Evolutionary conservation across 78 protist genomes (phyloP), one percentile per base, ranked within the genome.

Genomic region (Emiliania huxleyi): DNA sequence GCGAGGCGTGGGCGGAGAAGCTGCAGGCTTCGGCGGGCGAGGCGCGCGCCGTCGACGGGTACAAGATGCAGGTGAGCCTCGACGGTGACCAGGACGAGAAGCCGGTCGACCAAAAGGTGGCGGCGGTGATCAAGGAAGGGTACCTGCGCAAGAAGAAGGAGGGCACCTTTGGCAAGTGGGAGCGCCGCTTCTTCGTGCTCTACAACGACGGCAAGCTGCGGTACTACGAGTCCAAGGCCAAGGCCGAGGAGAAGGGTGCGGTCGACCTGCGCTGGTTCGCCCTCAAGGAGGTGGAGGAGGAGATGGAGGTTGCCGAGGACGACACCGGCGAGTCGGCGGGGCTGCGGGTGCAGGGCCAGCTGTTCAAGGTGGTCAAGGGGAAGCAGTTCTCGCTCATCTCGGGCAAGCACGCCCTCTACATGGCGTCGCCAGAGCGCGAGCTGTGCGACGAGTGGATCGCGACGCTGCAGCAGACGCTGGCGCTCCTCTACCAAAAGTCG

Each of bases 401-500:
- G 5, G 79, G 79, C 2, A 25, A 69, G 79, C 35, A 69, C 35
- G 79, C 40, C 19, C n/a, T 69, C 79, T 69, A 15, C 79, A 4
- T 69, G 40, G 79, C 79, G 40, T 69, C 79, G 40, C 79, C 79
- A 2, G 79, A 69, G 79, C 79, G 79, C 42, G 79, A 25, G 40
- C 38, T 69, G 3, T 25, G 40, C 79, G 79, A 69, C 40, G 79
- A 69, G 42, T 69, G 79, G 79, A 69, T 69, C 40, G 15, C 35
- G 79, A 69, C 79, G 35, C 79, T 69, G 79, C 79, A 69, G 79
- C 22, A 35, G 79, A 69, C 79, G 35, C 79, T 69, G 11, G 35
- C 79, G 21, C 22, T 69, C 79, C 79, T 69, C 40, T 69, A 69
- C 79, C 79, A 69, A 15, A 69, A 69, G 79, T 69, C 79, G 79